Percentiles rank a stretch among this genome's conserved stretches.
These are phyloP conservation scores for Pyrus pyrifolia DNA, from an alignment of 306 rosid species.

Conservation along the genomic window DNA sequence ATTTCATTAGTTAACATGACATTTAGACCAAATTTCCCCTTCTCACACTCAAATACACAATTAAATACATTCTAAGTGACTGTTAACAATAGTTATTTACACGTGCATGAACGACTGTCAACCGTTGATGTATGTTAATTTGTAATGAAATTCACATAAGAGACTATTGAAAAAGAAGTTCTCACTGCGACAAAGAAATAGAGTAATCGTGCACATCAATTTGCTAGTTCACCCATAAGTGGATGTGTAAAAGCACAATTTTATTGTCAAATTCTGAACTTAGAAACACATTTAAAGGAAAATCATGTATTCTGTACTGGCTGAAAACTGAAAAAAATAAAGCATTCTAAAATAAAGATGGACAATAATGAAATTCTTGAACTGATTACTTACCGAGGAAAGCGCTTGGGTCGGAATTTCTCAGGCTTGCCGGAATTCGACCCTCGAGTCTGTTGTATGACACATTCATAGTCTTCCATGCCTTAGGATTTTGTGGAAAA, in stretches of 20 bases:
- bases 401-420: conserved; percentile 14
- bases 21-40: background rate
- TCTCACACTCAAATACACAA: background rate
- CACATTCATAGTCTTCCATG: conserved; percentile 36
- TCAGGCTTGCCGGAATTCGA: conserved; percentile 38
- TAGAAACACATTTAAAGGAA: background rate
- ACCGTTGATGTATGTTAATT: background rate
- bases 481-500: conserved; percentile 16
- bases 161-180: background rate
- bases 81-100: background rate
- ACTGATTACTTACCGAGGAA: conserved; percentile 36
- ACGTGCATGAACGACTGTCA: background rate
- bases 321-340: background rate
- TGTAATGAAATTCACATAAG: background rate
- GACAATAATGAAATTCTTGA: background rate
- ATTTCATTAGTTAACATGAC: background rate
- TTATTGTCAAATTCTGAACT: background rate
- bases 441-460: conserved; percentile 56
- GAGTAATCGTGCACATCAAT: background rate
- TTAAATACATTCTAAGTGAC: background rate
- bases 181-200: background rate
- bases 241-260: background rate
- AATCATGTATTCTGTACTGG: background rate
- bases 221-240: background rate
- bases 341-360: background rate